These are phyloP conservation scores for Cladophialophora chaetospira DNA, from an alignment of 2,329 filamentous ascomycete species.

Conservation along the genomic window DNA sequence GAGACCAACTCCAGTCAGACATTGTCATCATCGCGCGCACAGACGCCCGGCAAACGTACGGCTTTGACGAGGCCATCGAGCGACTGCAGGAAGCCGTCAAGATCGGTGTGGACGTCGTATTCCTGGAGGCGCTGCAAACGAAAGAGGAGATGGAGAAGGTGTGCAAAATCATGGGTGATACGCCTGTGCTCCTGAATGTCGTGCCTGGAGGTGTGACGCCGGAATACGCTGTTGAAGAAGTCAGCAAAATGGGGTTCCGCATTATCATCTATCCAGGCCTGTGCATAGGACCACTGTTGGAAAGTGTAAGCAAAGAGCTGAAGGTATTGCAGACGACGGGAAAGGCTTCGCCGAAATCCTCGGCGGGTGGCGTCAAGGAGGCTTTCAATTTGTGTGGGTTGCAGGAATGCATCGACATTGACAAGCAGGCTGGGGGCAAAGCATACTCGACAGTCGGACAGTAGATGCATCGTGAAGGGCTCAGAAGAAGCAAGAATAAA, in stretches of 20 bases:
- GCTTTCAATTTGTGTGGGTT: conserved; percentile 49
- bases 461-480: no score
- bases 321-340: conserved; percentile 43
- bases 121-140: conserved; percentile 46
- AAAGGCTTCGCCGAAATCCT: conserved; percentile 34
- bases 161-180: conserved; percentile 42
- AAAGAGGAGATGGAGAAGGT: conserved; percentile 41
- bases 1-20: conserved; percentile 41
- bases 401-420: conserved; percentile 45
- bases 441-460: conserved; percentile 26
- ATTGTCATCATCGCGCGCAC: conserved; percentile 50
- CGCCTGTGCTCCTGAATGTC: conserved; percentile 48
- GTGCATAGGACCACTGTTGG: conserved; percentile 42
- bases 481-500: neutral
- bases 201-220: conserved; percentile 48
- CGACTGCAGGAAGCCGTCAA: conserved; percentile 44
- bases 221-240: conserved; percentile 42
- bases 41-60: conserved; percentile 39
- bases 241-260: conserved; percentile 44
- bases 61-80: conserved; percentile 44
- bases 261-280: conserved; percentile 49
- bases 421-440: conserved; percentile 43
- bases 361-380: conserved; percentile 40
- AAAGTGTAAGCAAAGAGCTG: conserved; percentile 41
- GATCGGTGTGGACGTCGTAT: conserved; percentile 46